Base-by-base conservation (phyloP, 495 filamentous ascomycete species). In the Neurospora sublineolata region DNA sequence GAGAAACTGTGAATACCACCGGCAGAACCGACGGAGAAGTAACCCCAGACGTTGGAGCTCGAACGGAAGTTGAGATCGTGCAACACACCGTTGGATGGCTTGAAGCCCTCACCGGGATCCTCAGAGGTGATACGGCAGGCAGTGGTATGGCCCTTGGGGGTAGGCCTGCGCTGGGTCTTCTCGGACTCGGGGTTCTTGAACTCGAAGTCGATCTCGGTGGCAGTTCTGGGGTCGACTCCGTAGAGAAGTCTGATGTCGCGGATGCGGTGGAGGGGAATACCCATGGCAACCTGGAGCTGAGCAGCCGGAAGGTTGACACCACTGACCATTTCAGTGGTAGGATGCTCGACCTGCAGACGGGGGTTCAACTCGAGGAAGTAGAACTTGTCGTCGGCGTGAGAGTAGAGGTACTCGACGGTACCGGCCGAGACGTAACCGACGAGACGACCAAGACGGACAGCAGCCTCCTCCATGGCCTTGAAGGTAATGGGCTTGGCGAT, bases 61-160 rank as follows among this genome's bases (percentile, higher is more conserved):
- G 90, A 93, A 72, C 95, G 88, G 90, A 99, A 99, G 86, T 99
- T 99, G 76, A 99, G 85, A 79, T 99, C 95, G 84, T 97, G 95
- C 90, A 99, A 95, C 72, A 93, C 97, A 88, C 95, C 95, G 78
- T 93, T 94, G 27, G 95, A 99, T 70, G 95, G 95, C 87, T 99
- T 99, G 89, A 99, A 99, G 38, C 95, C 95, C 87, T 99, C 95
- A 74, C 94, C 95, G 18, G 95, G 95, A 81, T 99, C 95, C 83
- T 99, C 95, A 2, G 96, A 99, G 37, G 95, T 99, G 83, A 99
- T 99, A 89, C 95, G 93, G 84, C 95, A 99, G 70, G 95, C 95
- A 40, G 95, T 99, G 73, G 92, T 95, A 84, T 99, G 95, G 58
- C 95, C 95, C 84, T 97, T 97, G 69, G 95, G 93, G 68, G 89